Conservation (phyloP, 1,284 basidiomycete genomes). For the Pseudozyma hubeiensis region DNA sequence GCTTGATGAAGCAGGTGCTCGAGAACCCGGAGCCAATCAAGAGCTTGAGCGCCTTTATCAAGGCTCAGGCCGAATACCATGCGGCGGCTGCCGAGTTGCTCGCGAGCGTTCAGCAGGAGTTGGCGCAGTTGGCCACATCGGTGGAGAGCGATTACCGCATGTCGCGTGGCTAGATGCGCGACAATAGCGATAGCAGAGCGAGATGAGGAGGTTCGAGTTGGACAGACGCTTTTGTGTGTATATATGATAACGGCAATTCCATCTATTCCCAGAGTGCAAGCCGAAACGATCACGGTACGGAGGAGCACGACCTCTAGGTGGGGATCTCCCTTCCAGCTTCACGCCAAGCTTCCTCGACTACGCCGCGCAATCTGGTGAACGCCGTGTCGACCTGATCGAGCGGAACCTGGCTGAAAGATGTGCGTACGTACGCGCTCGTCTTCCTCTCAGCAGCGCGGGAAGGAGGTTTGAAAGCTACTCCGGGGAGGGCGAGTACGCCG, state of each 20-base stretch:
- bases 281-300: no score
- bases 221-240: neutral
- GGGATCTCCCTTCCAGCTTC: conserved; percentile 48
- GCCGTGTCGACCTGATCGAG: conserved; percentile 59
- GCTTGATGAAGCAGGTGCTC: conserved; percentile 95
- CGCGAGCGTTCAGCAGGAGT: conserved; percentile 80
- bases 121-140: conserved; percentile 87
- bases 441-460: neutral
- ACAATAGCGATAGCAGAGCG: neutral
- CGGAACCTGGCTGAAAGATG: conserved; percentile 60
- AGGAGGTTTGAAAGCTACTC: conserved; percentile 71
- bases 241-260: neutral
- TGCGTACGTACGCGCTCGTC: conserved; percentile 58
- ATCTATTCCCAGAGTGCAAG: neutral
- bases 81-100: conserved; percentile 80
- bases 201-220: neutral
- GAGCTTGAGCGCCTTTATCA: conserved; percentile 89
- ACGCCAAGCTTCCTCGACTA: conserved; percentile 59
- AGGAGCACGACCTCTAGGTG: neutral
- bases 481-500: conserved; percentile 88
- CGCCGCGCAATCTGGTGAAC: conserved; percentile 50
- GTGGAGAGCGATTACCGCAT: conserved; percentile 89
- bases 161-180: conserved; percentile 46
- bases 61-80: conserved; percentile 88
- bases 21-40: conserved; percentile 97